Evolutionary conservation across 257 asterid genomes (phyloP).

Genomic region (Phtheirospermum japonicum): DNA sequence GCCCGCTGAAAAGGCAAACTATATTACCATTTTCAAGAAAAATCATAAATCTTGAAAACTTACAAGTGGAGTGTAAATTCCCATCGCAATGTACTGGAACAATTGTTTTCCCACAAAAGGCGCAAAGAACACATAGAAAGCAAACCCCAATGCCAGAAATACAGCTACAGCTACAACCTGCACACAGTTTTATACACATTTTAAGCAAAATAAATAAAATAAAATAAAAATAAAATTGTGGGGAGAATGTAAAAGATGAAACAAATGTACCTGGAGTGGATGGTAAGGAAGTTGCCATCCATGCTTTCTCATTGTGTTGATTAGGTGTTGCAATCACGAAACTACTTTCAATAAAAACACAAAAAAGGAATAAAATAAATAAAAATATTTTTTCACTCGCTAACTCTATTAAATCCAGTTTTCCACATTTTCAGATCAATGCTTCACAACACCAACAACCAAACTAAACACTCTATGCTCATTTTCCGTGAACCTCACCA

Average conservation of each 20-base stretch:
- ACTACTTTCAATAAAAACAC: slow-evolving; percentile 25
- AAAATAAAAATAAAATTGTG: neutral
- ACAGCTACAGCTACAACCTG: slow-evolving; percentile 99
- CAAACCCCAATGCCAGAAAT: slow-evolving; percentile 96
- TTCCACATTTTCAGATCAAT: slow-evolving; percentile 50
- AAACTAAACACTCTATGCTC: too few species aligned
- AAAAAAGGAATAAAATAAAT: slow-evolving; percentile 15
- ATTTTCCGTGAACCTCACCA: slow-evolving; percentile 27
- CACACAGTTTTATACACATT: slow-evolving; percentile 22
- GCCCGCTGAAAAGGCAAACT: slow-evolving; percentile 18
- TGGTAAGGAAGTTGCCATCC: slow-evolving; percentile 99
- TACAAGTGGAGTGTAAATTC: slow-evolving; percentile 97
- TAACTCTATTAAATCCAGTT: slow-evolving; percentile 29
- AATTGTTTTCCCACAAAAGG: slow-evolving; percentile 90
- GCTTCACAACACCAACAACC: slow-evolving; percentile 31
- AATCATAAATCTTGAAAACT: slow-evolving; percentile 30
- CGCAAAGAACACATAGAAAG: slow-evolving; percentile 97
- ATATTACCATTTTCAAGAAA: neutral
- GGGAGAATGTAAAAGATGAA: neutral
- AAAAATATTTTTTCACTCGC: slow-evolving; percentile 29
- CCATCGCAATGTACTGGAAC: slow-evolving; percentile 79
- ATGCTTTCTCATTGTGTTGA: slow-evolving; percentile 86
- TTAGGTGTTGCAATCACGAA: slow-evolving; percentile 34
- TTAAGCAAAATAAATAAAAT: neutral
- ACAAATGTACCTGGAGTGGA: slow-evolving; percentile 81